A percentile compares a stretch with the other conserved stretches of the same genome.
Conservation (phyloP, 306 rosid species). For the Lathyrus aphaca region DNA sequence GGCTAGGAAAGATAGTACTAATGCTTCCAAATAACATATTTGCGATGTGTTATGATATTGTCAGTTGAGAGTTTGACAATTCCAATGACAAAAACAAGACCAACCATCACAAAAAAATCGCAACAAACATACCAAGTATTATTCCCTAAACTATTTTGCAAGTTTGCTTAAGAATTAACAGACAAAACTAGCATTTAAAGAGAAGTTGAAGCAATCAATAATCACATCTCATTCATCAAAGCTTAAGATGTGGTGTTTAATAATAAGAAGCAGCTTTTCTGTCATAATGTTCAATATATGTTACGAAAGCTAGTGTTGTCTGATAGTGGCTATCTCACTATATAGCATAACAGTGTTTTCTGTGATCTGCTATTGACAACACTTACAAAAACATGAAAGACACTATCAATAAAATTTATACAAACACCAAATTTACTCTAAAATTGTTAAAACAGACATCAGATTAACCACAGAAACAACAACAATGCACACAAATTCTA, state of each 20-base stretch:
- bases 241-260: slow-evolving; percentile 13
- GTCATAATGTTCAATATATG: slow-evolving; percentile 5
- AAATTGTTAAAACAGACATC: not conserved
- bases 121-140: not conserved
- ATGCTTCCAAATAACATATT: slow-evolving; percentile 1
- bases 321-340: not conserved
- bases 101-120: not conserved
- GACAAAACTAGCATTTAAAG: not conserved
- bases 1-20: not conserved
- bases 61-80: slow-evolving; percentile 13
- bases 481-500: slow-evolving; percentile 18
- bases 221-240: slow-evolving; percentile 13
- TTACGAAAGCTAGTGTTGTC: not conserved
- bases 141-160: not conserved
- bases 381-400: not conserved
- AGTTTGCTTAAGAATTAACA: slow-evolving; percentile 1
- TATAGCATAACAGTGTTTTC: not conserved
- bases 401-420: not conserved
- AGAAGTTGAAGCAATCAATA: slow-evolving; percentile 8
- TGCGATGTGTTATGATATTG: slow-evolving; percentile 4
- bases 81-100: slow-evolving; percentile 19
- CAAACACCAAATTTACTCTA: not conserved
- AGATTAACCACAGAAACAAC: slow-evolving; percentile 1
- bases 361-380: not conserved
- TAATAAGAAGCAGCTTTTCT: slow-evolving; percentile 6